phyloP scores from a whole-genome alignment of 805 yeast genomes.

The Candida ipomoeae region DNA sequence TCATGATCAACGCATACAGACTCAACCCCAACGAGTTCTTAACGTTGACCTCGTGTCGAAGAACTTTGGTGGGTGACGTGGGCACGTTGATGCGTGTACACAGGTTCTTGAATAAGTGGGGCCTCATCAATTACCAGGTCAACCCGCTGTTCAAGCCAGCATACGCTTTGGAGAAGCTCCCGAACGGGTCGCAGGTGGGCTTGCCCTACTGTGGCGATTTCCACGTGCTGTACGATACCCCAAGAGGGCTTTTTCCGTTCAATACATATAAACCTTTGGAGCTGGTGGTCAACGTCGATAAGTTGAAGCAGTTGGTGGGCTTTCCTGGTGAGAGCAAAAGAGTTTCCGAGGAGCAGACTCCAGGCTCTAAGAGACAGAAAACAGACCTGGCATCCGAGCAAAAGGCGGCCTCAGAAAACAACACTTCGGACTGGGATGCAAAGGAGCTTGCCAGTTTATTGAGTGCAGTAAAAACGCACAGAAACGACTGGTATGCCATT shows the following conservation, averaged over 20 bases:
- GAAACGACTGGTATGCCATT: conserved; percentile 77
- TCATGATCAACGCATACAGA: conserved; percentile 83
- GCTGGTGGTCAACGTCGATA: conserved; percentile 42
- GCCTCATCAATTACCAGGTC: conserved; percentile 87
- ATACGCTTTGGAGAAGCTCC: conserved; percentile 48
- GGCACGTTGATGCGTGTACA: conserved; percentile 84
- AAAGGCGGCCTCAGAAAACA: background rate
- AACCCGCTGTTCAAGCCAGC: conserved; percentile 71
- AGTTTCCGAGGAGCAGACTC: conserved; percentile 7
- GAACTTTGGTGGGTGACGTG: conserved; percentile 88
- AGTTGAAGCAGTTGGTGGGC: conserved; percentile 27
- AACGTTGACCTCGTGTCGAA: conserved; percentile 85
- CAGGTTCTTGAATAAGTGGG: conserved; percentile 85
- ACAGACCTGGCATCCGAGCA: background rate
- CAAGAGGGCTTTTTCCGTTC: conserved; percentile 89
- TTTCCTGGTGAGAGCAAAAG: conserved; percentile 2
- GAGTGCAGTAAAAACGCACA: conserved; percentile 56
- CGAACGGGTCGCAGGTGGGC: conserved; percentile 40
- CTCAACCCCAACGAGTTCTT: conserved; percentile 86
- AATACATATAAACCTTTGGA: conserved; percentile 71
- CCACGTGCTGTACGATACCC: conserved; percentile 77
- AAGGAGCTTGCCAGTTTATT: conserved; percentile 59
- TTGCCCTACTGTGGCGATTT: conserved; percentile 77
- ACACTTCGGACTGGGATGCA: conserved; percentile 54
- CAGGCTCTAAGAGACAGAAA: conserved; percentile 25